Evolutionary conservation across 345 rosid genomes (phyloP), one percentile per base, ranked within the genome.

Genomic region (Noccaea caerulescens): DNA sequence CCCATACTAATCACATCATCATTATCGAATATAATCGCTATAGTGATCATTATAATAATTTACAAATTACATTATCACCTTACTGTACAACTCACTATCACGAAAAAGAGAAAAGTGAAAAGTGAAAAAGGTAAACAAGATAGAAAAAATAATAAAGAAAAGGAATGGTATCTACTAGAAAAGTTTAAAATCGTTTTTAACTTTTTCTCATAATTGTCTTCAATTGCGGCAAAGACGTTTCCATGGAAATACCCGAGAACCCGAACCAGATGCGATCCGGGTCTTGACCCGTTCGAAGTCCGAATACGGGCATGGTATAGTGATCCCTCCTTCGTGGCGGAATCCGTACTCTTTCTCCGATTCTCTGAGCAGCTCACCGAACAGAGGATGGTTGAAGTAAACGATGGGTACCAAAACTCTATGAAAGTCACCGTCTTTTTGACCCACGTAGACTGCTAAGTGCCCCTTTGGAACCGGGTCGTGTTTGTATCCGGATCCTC

Each of bases 301-400:
- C 25, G 95, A 83, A 71, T 77, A 84, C n/a, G 76, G 71, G 79
- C 99, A 91, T 59, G 97, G 97, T 16, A 94, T 91, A 32, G 93
- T 91, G 62, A 94, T 87, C 25, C 96, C 95, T 4, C 99, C 99
- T 66, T 83, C 76, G 47, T 89, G 99, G 33, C 79, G 49, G 68
- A 85, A 94, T 16, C 99, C 99, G 49, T 84, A 94, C 71, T 87
- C 99, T 72, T 82, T 75, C 49, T 91, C 97, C 3, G 96, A 88
- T 44, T 84, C 90, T 77, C 69, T 84, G 55, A 94, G 74, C 11
- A 94, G 80, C 81, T 84, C 81, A 52, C 95, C 84, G 63, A 94
- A 94, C 74, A 94, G 74, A 58, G 99, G 99, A 73, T 94, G 97
- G 77, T 94, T 94, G 67, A 89, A 82, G 79, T 94, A 88, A 63